phyloP scores from a whole-genome alignment of 2,329 filamentous ascomycete genomes.

The Lecanicillium sp. region DNA sequence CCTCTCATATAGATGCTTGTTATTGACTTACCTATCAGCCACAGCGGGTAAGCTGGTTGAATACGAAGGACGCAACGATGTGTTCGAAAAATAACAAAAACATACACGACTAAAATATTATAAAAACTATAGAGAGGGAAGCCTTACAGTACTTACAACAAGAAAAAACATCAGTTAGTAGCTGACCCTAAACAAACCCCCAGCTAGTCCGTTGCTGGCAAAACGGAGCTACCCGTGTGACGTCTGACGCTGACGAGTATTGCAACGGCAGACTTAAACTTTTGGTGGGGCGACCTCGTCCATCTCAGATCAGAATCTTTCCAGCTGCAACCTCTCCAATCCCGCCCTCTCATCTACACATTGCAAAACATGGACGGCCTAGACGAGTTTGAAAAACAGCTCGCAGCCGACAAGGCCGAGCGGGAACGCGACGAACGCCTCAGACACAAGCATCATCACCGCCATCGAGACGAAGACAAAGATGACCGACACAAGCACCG shows the following conservation, averaged over 20 bases:
- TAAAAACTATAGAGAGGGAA: too few species aligned
- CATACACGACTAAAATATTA: background rate
- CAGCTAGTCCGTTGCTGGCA: too few species aligned
- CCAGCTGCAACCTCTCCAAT: background rate
- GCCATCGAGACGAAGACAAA: constrained; percentile 6
- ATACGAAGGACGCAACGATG: background rate
- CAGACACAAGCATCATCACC: constrained; percentile 32
- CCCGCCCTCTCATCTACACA: background rate
- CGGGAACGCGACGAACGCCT: constrained; percentile 39
- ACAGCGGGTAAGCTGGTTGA: too few species aligned
- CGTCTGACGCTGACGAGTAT: too few species aligned
- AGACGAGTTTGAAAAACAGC: constrained; percentile 68
- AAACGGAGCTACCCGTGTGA: too few species aligned
- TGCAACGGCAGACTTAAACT: too few species aligned
- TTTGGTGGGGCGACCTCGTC: constrained; percentile 1
- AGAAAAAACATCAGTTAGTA: too few species aligned
- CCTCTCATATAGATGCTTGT: too few species aligned
- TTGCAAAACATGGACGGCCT: constrained; percentile 53
- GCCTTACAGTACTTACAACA: too few species aligned
- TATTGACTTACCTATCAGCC: too few species aligned
- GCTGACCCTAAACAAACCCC: too few species aligned
- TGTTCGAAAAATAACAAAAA: background rate
- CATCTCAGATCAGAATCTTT: background rate
- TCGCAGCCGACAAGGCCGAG: constrained; percentile 55
- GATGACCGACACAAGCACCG: constrained; percentile 27